phyloP scores from a whole-genome alignment of 2,329 filamentous ascomycete genomes.

The Colletotrichum ledebouriae region DNA sequence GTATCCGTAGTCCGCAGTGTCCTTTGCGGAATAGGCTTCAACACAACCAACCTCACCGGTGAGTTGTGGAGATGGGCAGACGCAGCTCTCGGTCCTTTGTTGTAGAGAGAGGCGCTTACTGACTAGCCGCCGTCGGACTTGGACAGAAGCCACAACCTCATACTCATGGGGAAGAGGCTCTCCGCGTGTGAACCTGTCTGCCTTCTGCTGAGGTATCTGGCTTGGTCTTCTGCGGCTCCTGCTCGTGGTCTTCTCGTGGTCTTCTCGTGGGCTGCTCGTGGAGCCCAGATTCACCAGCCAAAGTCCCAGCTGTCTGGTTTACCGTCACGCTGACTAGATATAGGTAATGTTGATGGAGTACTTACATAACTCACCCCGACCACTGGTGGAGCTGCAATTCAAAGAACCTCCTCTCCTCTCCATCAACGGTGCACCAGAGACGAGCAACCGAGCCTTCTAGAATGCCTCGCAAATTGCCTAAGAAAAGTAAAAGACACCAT shows the following conservation, averaged over 20 bases:
- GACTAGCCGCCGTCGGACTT: neutral
- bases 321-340: too few species aligned
- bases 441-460: constrained; percentile 16
- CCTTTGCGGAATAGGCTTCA: constrained; percentile 15
- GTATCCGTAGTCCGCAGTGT: too few species aligned
- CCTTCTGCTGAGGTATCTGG: too few species aligned
- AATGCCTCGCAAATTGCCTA: constrained; percentile 6
- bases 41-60: constrained; percentile 31
- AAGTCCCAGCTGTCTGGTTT: constrained; percentile 2
- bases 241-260: constrained; percentile 5
- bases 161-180: neutral
- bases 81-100: constrained; percentile 5
- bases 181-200: constrained; percentile 8
- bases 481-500: neutral
- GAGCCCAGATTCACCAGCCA: neutral
- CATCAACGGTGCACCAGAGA: constrained; percentile 6
- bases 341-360: too few species aligned
- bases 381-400: neutral
- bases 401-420: neutral
- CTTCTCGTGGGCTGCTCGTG: constrained; percentile 9
- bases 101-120: neutral
- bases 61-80: constrained; percentile 8
- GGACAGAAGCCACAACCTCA: neutral
- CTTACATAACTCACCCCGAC: too few species aligned
- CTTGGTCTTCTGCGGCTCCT: constrained; percentile 1